Conservation (phyloP, 305 asterid species). For the Fraxinus velutina region DNA sequence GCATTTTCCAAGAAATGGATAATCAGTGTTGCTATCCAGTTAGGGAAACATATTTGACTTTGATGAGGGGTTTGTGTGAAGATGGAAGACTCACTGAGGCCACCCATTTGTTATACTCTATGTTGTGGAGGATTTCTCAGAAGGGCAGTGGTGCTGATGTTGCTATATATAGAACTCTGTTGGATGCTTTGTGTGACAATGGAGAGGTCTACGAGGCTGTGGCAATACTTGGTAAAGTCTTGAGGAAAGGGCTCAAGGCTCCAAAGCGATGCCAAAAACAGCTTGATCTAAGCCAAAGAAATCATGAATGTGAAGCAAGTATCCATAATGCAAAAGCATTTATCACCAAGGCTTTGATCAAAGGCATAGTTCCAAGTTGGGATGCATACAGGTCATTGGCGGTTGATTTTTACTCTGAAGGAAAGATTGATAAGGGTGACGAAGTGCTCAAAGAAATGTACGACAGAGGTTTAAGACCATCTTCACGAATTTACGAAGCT, state of each 20-base stretch:
- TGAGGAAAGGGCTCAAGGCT: slow-evolving; percentile 67
- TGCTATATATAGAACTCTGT: slow-evolving; percentile 57
- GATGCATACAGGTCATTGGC: slow-evolving; percentile 65
- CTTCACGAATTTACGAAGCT: slow-evolving; percentile 55
- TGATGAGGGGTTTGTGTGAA: slow-evolving; percentile 83
- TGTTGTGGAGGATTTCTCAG: slow-evolving; percentile 79
- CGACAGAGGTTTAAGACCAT: slow-evolving; percentile 50
- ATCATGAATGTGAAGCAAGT: slow-evolving; percentile 31
- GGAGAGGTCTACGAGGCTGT: slow-evolving; percentile 59
- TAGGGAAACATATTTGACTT: slow-evolving; percentile 59
- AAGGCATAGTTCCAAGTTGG: slow-evolving; percentile 60
- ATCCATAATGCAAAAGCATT: slow-evolving; percentile 38
- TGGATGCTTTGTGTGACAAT: slow-evolving; percentile 65
- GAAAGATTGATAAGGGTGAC: slow-evolving; percentile 60
- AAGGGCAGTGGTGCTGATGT: slow-evolving; percentile 80
- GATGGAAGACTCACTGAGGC: slow-evolving; percentile 72
- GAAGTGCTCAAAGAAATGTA: slow-evolving; percentile 59
- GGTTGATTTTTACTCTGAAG: slow-evolving; percentile 62
- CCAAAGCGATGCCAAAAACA: slow-evolving; percentile 45
- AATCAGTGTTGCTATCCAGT: slow-evolving; percentile 65
- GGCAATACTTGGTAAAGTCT: slow-evolving; percentile 49
- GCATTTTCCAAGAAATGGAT: slow-evolving; percentile 76
- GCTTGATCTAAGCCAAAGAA: slow-evolving; percentile 42
- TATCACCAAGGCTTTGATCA: slow-evolving; percentile 62
- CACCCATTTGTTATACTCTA: slow-evolving; percentile 65